A percentile compares a stretch with the other conserved stretches of the same genome.
Conservation (phyloP, 306 rosid species). For the Cicer bijugum region DNA sequence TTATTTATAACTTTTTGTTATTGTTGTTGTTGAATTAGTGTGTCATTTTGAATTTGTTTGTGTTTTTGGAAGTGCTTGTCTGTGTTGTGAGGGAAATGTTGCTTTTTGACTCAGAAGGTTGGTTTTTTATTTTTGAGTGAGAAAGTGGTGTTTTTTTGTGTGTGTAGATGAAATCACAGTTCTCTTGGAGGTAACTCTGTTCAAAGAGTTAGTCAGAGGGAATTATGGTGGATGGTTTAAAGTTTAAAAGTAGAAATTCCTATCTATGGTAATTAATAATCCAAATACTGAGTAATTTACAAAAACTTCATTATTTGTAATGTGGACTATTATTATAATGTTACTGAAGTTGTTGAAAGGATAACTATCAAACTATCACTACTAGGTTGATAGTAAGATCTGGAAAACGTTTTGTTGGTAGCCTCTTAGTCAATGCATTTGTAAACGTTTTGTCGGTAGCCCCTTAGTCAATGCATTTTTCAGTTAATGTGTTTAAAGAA, state of each 20-base stretch:
- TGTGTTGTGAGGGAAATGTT: constrained; percentile 13
- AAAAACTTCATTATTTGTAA: background rate
- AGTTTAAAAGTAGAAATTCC: background rate
- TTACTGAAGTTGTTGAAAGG: no score
- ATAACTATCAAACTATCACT: background rate
- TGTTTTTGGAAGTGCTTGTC: constrained; percentile 9
- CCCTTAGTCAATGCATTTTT: background rate
- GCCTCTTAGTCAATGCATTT: no score
- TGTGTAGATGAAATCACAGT: background rate
- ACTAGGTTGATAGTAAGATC: background rate
- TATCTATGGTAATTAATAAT: background rate
- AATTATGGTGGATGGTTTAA: background rate
- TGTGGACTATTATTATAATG: no score
- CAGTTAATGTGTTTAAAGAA: background rate
- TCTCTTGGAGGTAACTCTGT: background rate
- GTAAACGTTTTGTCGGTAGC: background rate
- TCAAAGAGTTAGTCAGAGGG: background rate
- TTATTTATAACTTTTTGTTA: background rate
- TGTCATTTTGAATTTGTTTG: constrained; percentile 18
- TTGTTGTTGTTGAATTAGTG: background rate
- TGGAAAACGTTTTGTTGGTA: background rate
- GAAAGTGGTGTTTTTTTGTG: background rate
- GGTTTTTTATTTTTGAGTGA: background rate
- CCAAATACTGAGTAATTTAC: background rate
- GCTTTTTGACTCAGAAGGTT: constrained; percentile 9